Conservation (phyloP, 805 yeast genomes). For the Hanseniaspora valbyensis region DNA sequence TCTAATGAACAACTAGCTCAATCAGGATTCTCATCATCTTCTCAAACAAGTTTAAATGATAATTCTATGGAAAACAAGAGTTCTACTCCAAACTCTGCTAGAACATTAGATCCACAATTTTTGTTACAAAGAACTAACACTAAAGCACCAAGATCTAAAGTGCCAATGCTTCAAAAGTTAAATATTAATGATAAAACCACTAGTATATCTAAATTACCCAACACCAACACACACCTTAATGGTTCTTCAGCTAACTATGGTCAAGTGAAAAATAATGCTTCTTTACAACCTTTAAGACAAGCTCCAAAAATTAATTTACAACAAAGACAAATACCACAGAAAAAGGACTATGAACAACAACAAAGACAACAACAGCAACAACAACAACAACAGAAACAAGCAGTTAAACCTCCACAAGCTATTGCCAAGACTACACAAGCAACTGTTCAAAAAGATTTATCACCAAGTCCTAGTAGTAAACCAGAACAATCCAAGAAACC, state of each 20-base stretch:
- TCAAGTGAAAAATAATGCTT: background rate
- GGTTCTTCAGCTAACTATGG: constrained; percentile 2
- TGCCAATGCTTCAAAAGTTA: constrained; percentile 7
- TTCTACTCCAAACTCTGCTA: constrained; percentile 21
- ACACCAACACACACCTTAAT: background rate
- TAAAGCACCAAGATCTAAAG: constrained; percentile 14
- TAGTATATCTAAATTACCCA: background rate
- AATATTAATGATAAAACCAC: background rate
- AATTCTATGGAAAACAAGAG: constrained; percentile 19
- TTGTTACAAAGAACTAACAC: constrained; percentile 8
- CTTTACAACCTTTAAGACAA: constrained; percentile 15
- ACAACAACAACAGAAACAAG: constrained; percentile 20
- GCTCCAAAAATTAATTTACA: constrained; percentile 17
- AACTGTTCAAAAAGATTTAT: constrained; percentile 21
- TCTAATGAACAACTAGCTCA: no score
- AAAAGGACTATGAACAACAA: constrained; percentile 24
- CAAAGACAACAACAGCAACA: constrained; percentile 26
- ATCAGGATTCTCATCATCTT: no score
- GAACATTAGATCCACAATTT: constrained; percentile 17
- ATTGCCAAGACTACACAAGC: constrained; percentile 19
- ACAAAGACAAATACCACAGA: constrained; percentile 22
- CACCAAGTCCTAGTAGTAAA: background rate
- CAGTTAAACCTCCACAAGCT: background rate
- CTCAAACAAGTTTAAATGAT: constrained; percentile 3
- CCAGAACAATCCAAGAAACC: constrained; percentile 17